Evolutionary conservation across 2,329 filamentous ascomycete genomes (phyloP), one percentile per base, ranked within the genome.

Genomic region (Didymella segeticola): DNA sequence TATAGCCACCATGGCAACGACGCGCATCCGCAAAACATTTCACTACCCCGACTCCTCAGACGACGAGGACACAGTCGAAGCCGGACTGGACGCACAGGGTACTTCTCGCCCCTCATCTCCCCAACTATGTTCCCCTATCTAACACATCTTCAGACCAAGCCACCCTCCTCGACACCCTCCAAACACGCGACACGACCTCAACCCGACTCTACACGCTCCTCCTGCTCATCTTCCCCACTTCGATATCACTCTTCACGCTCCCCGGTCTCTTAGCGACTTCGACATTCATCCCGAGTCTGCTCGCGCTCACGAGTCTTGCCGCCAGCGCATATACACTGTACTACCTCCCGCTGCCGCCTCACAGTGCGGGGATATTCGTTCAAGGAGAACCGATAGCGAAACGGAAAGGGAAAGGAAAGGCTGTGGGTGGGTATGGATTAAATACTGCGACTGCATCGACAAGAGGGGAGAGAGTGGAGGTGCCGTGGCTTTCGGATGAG

Each of bases 31-130:
- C 67, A 88, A 84, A 66, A 88, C 89, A 8, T 95, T 96, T 76
- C 84, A 83, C 56, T 95, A 93, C 76, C 89, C 89, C 4, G 80
- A 82, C 41, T 79, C 81, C 57, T 77, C 78, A 37, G 79, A 83
- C 29, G 80, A 82, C 70, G 74, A 80, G 25, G 82, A 83, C 11
- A 79, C 82, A 66, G 72, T 80, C 15, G 82, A 83, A 27, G 82
- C 86, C 61, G 83, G 86, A 49, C 79, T 95, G 56, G 91, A 95
- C 71, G 89, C 93, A 75, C 83, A 93, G 82, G 88, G 88, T 88
- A 71, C 27, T 25, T 7, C 17, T 19, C 39, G 12, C 8, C n/a
- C 22, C 10, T 19, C 37, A 7, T 15, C 12, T 9, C 14, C 12
- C 10, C 9, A 19, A 27, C 25, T 27, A n/a, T 27, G 14, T 36